These are phyloP conservation scores for Cryphonectria carpinicola DNA, from an alignment of 2,329 filamentous ascomycete species.

Conservation along the genomic window DNA sequence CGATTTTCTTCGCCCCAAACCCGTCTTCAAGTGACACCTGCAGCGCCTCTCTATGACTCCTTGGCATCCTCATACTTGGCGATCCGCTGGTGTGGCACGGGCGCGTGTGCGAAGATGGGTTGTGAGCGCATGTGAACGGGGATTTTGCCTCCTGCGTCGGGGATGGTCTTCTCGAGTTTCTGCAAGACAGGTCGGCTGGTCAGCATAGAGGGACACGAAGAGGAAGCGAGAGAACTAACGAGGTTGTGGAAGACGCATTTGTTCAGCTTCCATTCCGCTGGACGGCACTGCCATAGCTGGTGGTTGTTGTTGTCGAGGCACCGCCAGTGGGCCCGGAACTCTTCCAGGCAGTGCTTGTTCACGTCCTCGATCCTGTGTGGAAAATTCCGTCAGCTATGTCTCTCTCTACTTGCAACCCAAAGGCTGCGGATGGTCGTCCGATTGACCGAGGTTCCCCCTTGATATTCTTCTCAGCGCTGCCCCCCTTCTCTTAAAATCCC, in stretches of 20 bases:
- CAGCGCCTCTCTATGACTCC: slow-evolving; percentile 6
- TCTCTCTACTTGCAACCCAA: not conserved
- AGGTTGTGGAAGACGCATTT: slow-evolving; percentile 95
- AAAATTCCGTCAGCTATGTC: slow-evolving; percentile 12
- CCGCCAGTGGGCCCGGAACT: slow-evolving; percentile 93
- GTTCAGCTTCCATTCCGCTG: slow-evolving; percentile 86
- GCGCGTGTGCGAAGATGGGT: slow-evolving; percentile 61
- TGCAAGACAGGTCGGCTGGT: slow-evolving; percentile 38
- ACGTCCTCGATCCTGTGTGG: slow-evolving; percentile 80
- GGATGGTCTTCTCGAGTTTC: slow-evolving; percentile 82
- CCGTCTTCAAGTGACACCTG: not conserved
- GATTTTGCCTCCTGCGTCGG: slow-evolving; percentile 70
- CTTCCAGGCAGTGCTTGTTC: slow-evolving; percentile 88
- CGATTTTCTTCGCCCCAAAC: not conserved
- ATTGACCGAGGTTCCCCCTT: not conserved
- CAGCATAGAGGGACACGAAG: not conserved
- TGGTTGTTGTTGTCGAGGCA: slow-evolving; percentile 98
- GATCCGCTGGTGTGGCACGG: slow-evolving; percentile 40
- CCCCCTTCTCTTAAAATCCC: not conserved
- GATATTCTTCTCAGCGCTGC: not conserved
- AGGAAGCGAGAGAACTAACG: slow-evolving; percentile 60
- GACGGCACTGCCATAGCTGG: slow-evolving; percentile 93
- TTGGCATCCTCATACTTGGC: slow-evolving; percentile 27
- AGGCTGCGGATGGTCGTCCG: not conserved
- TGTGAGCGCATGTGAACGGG: slow-evolving; percentile 74